phyloP scores from a whole-genome alignment of 73 alveolate genomes.

The Paramecium bursaria region DNA sequence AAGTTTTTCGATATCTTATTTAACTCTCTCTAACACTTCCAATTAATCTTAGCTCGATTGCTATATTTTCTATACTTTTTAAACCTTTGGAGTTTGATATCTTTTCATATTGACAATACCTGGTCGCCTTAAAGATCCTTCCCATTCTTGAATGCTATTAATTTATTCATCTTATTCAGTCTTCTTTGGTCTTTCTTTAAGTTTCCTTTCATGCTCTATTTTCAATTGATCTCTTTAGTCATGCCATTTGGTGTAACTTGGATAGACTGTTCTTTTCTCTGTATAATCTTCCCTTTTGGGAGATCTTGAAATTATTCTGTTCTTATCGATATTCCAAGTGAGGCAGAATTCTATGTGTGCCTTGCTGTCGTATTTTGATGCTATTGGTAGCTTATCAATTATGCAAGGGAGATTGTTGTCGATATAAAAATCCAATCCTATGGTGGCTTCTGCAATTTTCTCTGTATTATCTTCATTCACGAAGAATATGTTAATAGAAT shows the following conservation, averaged over 20 bases:
- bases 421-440: constrained; percentile 37
- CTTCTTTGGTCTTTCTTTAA: constrained; percentile 14
- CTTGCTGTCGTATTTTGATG: neutral
- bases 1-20: too few relatives aligned
- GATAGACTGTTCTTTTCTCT: constrained; percentile 38
- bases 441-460: constrained; percentile 31
- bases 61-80: too few relatives aligned
- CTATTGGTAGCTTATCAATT: constrained; percentile 15
- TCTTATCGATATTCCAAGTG: constrained; percentile 3
- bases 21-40: too few relatives aligned
- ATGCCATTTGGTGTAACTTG: constrained; percentile 43
- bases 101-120: neutral
- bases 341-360: constrained; percentile 23
- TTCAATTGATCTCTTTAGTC: constrained; percentile 2
- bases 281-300: neutral
- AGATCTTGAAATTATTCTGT: neutral
- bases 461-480: too few relatives aligned
- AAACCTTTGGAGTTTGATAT: constrained; percentile 36
- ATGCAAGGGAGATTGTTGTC: constrained; percentile 53
- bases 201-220: constrained; percentile 26
- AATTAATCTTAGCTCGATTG: too few relatives aligned
- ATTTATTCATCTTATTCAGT: constrained; percentile 20
- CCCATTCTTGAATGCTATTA: constrained; percentile 3
- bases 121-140: constrained; percentile 5
- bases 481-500: too few relatives aligned